These are phyloP conservation scores for Plasmodium sp. DNA, from an alignment of 169 alveolate genomes.

Conservation along the genomic window DNA sequence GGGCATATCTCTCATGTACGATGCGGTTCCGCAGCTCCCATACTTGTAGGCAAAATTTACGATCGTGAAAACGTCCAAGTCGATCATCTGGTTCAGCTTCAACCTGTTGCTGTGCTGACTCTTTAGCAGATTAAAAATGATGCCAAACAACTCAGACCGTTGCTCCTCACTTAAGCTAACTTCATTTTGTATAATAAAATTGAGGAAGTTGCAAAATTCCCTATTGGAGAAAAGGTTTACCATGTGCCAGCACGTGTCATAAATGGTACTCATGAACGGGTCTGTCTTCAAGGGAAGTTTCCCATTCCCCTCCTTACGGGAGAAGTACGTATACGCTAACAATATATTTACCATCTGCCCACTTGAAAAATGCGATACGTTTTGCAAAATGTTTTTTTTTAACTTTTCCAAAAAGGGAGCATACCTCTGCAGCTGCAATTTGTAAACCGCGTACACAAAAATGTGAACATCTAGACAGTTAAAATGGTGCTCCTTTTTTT, in stretches of 20 bases:
- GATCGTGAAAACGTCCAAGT: constrained; percentile 62
- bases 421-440: constrained; percentile 34
- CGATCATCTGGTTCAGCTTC: constrained; percentile 28
- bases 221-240: constrained; percentile 20
- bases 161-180: constrained; percentile 15
- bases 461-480: constrained; percentile 50
- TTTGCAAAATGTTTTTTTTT: constrained; percentile 49
- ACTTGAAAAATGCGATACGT: constrained; percentile 16
- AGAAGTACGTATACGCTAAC: constrained; percentile 34
- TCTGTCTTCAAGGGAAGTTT: background rate
- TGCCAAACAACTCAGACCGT: background rate
- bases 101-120: background rate
- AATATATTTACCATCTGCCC: constrained; percentile 53
- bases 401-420: constrained; percentile 24
- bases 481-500: background rate
- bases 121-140: constrained; percentile 2
- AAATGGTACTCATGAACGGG: constrained; percentile 17
- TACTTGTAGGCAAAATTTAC: constrained; percentile 55
- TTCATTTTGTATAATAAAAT: constrained; percentile 64
- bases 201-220: constrained; percentile 66
- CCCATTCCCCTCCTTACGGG: background rate
- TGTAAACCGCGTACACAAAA: constrained; percentile 56
- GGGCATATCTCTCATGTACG: background rate
- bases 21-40: background rate
- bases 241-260: constrained; percentile 21